These are phyloP conservation scores for Magnolia sinica DNA, from an alignment of 164 flowering plant species.

Conservation along the genomic window DNA sequence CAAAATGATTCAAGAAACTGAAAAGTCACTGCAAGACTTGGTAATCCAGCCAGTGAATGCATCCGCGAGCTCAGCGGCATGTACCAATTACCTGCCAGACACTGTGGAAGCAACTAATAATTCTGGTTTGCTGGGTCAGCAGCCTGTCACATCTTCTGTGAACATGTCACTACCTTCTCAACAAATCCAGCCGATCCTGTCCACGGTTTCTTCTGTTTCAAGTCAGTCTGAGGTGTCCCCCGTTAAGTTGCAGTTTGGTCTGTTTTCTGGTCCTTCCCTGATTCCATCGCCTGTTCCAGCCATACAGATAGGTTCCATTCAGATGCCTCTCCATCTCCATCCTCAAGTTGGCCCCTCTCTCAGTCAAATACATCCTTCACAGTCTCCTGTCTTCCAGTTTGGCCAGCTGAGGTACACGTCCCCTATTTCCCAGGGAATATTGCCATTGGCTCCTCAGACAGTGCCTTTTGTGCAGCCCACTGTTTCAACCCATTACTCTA, in stretches of 20 bases:
- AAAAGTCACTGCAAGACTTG: constrained; percentile 32
- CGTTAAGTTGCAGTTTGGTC: constrained; percentile 81
- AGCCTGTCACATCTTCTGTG: constrained; percentile 26
- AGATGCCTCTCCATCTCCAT: constrained; percentile 93
- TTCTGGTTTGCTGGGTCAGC: constrained; percentile 28
- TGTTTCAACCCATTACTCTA: constrained; percentile 39
- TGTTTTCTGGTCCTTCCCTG: constrained; percentile 86
- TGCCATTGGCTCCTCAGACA: constrained; percentile 68
- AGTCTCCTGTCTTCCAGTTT: constrained; percentile 85
- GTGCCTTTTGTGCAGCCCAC: constrained; percentile 63
- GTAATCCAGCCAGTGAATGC: constrained; percentile 26
- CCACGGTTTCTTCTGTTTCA: constrained; percentile 38
- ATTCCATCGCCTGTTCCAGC: constrained; percentile 94
- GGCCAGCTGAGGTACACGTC: constrained; percentile 84
- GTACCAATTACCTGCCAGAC: constrained; percentile 22
- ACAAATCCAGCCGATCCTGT: constrained; percentile 28
- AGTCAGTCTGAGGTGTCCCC: constrained; percentile 63
- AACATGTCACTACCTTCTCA: constrained; percentile 26
- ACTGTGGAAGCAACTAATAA: constrained; percentile 27
- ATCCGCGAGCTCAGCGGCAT: constrained; percentile 16
- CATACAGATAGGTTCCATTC: constrained; percentile 97
- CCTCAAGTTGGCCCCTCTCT: constrained; percentile 70
- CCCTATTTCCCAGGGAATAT: constrained; percentile 70
- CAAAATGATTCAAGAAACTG: constrained; percentile 30
- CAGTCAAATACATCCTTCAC: constrained; percentile 64